Evolutionary conservation across 2,329 filamentous ascomycete genomes (phyloP).

Genomic region (Aspergillus pseudotamarii): DNA sequence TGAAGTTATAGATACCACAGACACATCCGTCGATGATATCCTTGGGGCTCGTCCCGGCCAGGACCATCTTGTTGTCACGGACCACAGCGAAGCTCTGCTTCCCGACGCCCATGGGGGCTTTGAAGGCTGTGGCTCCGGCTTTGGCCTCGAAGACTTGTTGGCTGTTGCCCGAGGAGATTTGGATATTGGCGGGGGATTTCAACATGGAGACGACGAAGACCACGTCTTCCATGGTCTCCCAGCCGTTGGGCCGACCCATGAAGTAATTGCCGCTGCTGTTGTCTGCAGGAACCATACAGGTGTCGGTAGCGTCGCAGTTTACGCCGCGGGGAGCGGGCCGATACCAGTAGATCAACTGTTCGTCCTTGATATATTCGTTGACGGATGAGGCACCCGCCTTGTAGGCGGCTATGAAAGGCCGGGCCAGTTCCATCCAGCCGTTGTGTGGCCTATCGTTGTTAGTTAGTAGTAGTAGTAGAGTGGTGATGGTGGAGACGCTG

Average conservation of each 20-base stretch:
- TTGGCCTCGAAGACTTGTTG: conserved; percentile 49
- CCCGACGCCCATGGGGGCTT: conserved; percentile 53
- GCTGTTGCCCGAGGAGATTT: conserved; percentile 51
- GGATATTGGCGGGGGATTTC: conserved; percentile 44
- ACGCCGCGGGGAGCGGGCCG: conserved; percentile 51
- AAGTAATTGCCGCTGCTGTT: conserved; percentile 57
- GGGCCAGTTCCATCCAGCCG: conserved; percentile 58
- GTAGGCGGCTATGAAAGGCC: conserved; percentile 58
- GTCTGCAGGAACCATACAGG: conserved; percentile 43
- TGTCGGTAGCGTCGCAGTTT: conserved; percentile 58
- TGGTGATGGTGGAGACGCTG: neutral
- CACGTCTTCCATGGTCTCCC: conserved; percentile 51
- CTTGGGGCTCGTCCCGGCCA: conserved; percentile 53
- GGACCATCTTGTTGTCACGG: conserved; percentile 44
- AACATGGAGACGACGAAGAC: conserved; percentile 52
- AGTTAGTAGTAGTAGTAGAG: neutral
- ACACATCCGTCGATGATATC: conserved; percentile 53
- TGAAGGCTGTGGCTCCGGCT: conserved; percentile 49
- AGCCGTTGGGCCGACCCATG: conserved; percentile 54
- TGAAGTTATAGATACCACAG: conserved; percentile 60
- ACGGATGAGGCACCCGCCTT: conserved; percentile 48
- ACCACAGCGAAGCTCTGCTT: conserved; percentile 51
- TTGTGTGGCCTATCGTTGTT: conserved; percentile 47
- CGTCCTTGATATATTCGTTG: conserved; percentile 46
- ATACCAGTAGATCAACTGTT: conserved; percentile 61